phyloP scores from a whole-genome alignment of 179 eudicot species.

The Beta corolliflora region DNA sequence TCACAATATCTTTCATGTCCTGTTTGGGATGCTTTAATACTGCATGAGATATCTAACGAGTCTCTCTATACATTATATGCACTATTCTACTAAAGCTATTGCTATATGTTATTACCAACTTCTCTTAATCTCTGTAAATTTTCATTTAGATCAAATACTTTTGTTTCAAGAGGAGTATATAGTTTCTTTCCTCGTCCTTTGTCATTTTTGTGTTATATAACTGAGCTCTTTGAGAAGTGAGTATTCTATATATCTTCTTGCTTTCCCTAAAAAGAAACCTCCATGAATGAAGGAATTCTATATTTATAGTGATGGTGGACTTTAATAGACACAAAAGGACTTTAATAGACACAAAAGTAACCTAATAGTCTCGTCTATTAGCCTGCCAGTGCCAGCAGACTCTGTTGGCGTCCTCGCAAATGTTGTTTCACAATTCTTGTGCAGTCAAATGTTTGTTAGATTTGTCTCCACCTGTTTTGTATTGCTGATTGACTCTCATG shows the following conservation, averaged over 20 bases:
- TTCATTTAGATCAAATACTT: too few species aligned
- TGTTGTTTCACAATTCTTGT: background rate
- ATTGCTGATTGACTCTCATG: slow-evolving; percentile 28
- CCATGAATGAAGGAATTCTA: background rate
- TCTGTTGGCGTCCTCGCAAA: slow-evolving; percentile 11
- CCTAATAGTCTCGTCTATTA: background rate
- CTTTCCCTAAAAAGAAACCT: background rate
- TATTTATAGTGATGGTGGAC: background rate
- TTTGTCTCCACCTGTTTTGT: background rate
- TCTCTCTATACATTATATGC: background rate
- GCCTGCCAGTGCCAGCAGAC: slow-evolving; percentile 1
- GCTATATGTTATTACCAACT: background rate
- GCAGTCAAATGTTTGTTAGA: background rate
- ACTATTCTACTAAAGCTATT: background rate
- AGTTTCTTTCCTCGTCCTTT: background rate
- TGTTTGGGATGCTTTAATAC: too few species aligned
- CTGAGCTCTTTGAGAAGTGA: background rate
- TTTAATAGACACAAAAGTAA: background rate
- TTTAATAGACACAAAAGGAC: too few species aligned
- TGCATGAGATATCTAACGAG: too few species aligned
- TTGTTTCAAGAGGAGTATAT: too few species aligned
- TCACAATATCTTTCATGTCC: background rate
- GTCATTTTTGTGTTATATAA: background rate
- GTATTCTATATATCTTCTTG: background rate
- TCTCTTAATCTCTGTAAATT: background rate